Evolutionary conservation across 768 basidiomycete species (phyloP), one percentile per base, ranked within the genome.

Genomic region (Xerocomellus intermedius): DNA sequence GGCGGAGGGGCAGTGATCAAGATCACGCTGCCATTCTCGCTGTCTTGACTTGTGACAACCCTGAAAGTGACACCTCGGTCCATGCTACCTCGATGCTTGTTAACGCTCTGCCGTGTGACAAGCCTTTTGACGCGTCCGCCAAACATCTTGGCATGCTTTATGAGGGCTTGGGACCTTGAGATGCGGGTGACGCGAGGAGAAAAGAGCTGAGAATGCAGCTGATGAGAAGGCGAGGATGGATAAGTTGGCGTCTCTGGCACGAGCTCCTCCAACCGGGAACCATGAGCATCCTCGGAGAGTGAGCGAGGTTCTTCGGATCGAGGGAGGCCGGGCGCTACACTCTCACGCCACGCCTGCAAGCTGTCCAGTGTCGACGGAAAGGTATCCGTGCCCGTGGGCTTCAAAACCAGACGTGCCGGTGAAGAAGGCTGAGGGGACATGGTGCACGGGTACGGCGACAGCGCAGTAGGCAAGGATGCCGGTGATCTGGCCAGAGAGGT

Each of bases 291-390:
- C 42, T 68, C 66, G 33, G 49, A 36, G 48, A 56, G 30, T 21
- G 61, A 53, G 4, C n/a, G 43, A 32, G 43, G 49, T 39, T 59
- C 59, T 53, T 68, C 59, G 33, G 58, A 53, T 38, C 21, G 63
- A 57, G 61, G 55, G 22, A 53, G 44, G 16, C 62, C 64, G 48
- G 58, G 46, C 4, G 43, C 48, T 36, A 66, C 61, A 39, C 53
- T 56, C 51, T 69, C 62, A 6, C 67, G 65, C 71, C 69, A 71
- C 48, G 62, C 59, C 24, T 71, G 61, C 50, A 70, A 54, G 50
- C 50, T 43, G 39, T 71, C 65, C 43, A 71, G 22, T n/a, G 56
- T 60, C 5, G 69, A 71, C 33, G 69, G 69, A 41, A 73, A 71
- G 4, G 71, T 58, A 14, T 67, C 61, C n/a, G 69, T 71, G 14